phyloP scores from a whole-genome alignment of 1,284 basidiomycete genomes.

The Amylostereum areolatum region DNA sequence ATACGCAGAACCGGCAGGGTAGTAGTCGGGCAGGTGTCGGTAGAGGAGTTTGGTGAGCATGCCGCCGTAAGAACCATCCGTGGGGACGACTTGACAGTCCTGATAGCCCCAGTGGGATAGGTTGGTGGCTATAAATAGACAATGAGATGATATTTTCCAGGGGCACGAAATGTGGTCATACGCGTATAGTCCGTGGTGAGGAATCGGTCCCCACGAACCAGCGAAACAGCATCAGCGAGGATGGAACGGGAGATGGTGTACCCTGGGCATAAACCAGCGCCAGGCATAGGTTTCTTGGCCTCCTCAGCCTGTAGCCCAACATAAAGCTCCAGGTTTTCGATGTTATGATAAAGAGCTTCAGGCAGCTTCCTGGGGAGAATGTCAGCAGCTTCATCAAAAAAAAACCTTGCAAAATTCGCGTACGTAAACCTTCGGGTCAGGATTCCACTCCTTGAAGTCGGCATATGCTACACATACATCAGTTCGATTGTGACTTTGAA shows the following conservation, averaged over 20 bases:
- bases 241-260: constrained; percentile 85
- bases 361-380: constrained; percentile 48
- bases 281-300: constrained; percentile 60
- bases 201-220: constrained; percentile 69
- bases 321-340: constrained; percentile 74
- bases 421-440: constrained; percentile 56
- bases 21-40: constrained; percentile 63
- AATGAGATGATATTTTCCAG: constrained; percentile 3
- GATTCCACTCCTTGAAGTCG: constrained; percentile 76
- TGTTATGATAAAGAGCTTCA: constrained; percentile 64
- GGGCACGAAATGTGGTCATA: constrained; percentile 17
- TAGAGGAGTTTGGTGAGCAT: constrained; percentile 69
- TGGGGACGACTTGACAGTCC: constrained; percentile 56
- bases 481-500: not conserved
- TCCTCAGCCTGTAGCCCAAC: constrained; percentile 74
- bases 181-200: constrained; percentile 70
- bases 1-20: constrained; percentile 51
- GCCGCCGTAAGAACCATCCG: constrained; percentile 69
- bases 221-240: constrained; percentile 73
- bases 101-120: constrained; percentile 75
- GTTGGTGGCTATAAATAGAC: constrained; percentile 46
- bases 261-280: constrained; percentile 83
- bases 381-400: constrained; percentile 6
- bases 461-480: constrained; percentile 40
- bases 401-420: not conserved